phyloP scores from a whole-genome alignment of 352 stramenopile species.

The Globisporangium spiculum region DNA sequence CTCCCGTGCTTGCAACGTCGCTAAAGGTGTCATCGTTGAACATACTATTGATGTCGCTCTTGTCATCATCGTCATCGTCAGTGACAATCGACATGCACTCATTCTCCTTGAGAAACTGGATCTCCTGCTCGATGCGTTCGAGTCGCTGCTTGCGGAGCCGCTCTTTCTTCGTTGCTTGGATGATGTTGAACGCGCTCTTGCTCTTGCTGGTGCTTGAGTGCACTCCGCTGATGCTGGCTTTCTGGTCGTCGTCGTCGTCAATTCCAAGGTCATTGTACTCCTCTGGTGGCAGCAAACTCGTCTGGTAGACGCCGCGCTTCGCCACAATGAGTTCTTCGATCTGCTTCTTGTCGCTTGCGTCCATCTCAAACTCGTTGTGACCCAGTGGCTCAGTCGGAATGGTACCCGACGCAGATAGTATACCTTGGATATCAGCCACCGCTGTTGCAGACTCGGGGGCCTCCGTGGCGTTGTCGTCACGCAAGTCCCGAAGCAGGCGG shows the following conservation, averaged over 20 bases:
- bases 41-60: slow-evolving; percentile 15
- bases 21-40: slow-evolving; percentile 1
- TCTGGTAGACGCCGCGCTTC: slow-evolving; percentile 37
- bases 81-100: slow-evolving; percentile 42
- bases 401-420: background rate
- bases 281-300: slow-evolving; percentile 20
- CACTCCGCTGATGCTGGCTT: too few relatives aligned
- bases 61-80: slow-evolving; percentile 27
- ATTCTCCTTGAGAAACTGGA: slow-evolving; percentile 48
- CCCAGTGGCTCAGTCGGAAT: background rate
- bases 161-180: slow-evolving; percentile 47
- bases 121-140: slow-evolving; percentile 51
- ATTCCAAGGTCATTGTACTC: slow-evolving; percentile 23
- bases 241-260: slow-evolving; percentile 12
- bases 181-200: slow-evolving; percentile 25
- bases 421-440: background rate
- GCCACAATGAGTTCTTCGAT: slow-evolving; percentile 49
- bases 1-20: background rate
- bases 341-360: slow-evolving; percentile 29
- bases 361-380: slow-evolving; percentile 43
- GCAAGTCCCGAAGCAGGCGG: slow-evolving; percentile 28
- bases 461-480: background rate
- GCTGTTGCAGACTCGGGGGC: background rate
- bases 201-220: background rate
- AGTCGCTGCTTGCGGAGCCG: slow-evolving; percentile 42